Evolutionary conservation across 73 alveolate species (phyloP), one percentile per base, ranked within the genome.

Genomic region (Stentor roeselii): DNA sequence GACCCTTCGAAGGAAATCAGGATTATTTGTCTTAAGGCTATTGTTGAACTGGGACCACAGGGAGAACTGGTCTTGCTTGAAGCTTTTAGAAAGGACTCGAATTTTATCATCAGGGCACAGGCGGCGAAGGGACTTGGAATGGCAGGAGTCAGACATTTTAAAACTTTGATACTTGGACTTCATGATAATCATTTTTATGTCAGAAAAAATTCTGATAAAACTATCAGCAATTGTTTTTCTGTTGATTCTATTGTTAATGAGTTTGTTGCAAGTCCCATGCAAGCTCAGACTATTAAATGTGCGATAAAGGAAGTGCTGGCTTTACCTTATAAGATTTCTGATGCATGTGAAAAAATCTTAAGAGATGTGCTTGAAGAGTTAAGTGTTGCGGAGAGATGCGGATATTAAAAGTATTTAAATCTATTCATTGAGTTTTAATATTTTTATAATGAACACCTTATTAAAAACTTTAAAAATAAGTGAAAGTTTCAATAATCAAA

Each of bases 41-140:
- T 50, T 50, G 21, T 50, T 50, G 67, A 50, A 11, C 67, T 50
- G 6, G 67, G 67, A 50, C 67, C 67, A 50, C 67, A 50, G 67
- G 67, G 67, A 50, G 67, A 50, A 50, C 6, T 50, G 67, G 21
- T 50, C 30, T 21, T 50, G 6, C 6, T 50, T 50, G 67, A 50
- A 50, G 67, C 67, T 50, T 50, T 50, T 50, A 50, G 30, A 11
- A 50, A 50, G 21, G 67, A 50, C 21, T 11, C 21, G 67, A 50
- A 50, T 21, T 21, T 11, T 50, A 50, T 50, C 21, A 50, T 50
- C 21, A 50, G 67, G 21, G 67, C 67, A 11, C 67, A 50, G 21
- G 67, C 67, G 21, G 67, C 67, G 6, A 50, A 50, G 21, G 67
- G 67, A 50, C 67, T 50, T 50, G 67, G 67, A 50, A 11, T 50